Conservation (phyloP, 805 yeast genomes). For the Pichia exigua region DNA sequence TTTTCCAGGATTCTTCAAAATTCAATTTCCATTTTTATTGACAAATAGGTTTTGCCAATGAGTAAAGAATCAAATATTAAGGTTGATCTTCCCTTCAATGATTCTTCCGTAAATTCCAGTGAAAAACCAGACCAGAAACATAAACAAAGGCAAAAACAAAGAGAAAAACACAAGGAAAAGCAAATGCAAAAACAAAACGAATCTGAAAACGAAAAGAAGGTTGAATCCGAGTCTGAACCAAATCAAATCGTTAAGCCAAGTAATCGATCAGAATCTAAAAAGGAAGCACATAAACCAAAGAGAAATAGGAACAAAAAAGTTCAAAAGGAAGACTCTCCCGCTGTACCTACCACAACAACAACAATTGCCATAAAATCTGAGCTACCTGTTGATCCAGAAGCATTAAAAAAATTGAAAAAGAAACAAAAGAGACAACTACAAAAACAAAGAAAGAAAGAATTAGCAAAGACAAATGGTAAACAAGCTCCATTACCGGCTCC, state of each 20-base stretch:
- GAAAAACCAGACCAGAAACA: neutral
- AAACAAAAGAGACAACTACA: constrained; percentile 1
- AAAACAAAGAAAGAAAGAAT: neutral
- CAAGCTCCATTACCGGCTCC: neutral
- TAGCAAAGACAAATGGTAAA: neutral
- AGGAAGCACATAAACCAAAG: neutral
- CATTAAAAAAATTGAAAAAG: neutral
- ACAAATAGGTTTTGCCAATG: neutral
- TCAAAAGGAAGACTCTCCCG: neutral
- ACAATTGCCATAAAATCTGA: neutral
- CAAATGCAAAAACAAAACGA: neutral
- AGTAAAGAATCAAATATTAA: neutral
- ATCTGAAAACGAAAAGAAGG: neutral
- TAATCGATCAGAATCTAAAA: neutral
- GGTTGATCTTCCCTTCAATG: neutral
- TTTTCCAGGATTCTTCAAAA: neutral
- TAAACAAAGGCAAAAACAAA: neutral
- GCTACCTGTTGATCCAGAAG: neutral
- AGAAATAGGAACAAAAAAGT: neutral
- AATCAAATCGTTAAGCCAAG: neutral
- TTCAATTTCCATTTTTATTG: neutral
- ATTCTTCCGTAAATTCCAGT: neutral
- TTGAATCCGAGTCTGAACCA: neutral
- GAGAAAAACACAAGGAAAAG: neutral
- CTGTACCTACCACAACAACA: neutral